phyloP scores from a whole-genome alignment of 2,329 filamentous ascomycete species.

The Fusarium graminum region DNA sequence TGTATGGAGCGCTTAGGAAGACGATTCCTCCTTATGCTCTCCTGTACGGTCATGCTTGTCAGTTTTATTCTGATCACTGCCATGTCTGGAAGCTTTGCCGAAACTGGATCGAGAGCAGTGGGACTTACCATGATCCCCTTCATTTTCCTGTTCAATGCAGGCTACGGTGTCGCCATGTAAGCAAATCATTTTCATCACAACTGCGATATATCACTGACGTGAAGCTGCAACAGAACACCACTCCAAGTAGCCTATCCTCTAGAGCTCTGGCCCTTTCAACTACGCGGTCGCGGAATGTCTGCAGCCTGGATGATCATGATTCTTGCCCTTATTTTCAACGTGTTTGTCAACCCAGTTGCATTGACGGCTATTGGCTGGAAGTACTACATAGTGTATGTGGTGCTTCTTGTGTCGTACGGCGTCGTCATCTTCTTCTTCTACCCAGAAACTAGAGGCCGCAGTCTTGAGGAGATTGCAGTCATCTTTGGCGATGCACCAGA shows the following conservation, averaged over 20 bases:
- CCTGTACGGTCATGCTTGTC: conserved; percentile 20
- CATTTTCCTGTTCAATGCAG: conserved; percentile 24
- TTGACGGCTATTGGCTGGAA: conserved; percentile 14
- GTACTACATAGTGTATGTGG: conserved; percentile 29
- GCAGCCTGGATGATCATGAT: conserved; percentile 31
- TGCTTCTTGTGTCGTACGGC: conserved; percentile 15
- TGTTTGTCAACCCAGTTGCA: conserved; percentile 23
- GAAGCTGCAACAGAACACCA: background rate
- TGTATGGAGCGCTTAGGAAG: conserved; percentile 11
- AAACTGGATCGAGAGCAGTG: conserved; percentile 16
- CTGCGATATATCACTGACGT: background rate
- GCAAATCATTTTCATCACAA: accelerated
- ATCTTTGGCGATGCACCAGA: conserved; percentile 24
- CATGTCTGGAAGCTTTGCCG: conserved; percentile 17
- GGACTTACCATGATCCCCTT: conserved; percentile 26
- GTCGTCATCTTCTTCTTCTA: conserved; percentile 27
- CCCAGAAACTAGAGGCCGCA: conserved; percentile 17
- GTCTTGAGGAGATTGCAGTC: conserved; percentile 19
- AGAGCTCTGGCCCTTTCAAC: conserved; percentile 25
- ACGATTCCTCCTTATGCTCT: conserved; percentile 16
- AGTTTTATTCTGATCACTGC: conserved; percentile 26
- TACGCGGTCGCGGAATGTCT: conserved; percentile 23
- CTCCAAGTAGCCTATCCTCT: conserved; percentile 25
- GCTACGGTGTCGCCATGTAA: conserved; percentile 23
- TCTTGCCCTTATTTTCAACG: conserved; percentile 19